Base-by-base conservation (phyloP, 2,329 filamentous ascomycete species). In the Colletotrichum simmondsii region DNA sequence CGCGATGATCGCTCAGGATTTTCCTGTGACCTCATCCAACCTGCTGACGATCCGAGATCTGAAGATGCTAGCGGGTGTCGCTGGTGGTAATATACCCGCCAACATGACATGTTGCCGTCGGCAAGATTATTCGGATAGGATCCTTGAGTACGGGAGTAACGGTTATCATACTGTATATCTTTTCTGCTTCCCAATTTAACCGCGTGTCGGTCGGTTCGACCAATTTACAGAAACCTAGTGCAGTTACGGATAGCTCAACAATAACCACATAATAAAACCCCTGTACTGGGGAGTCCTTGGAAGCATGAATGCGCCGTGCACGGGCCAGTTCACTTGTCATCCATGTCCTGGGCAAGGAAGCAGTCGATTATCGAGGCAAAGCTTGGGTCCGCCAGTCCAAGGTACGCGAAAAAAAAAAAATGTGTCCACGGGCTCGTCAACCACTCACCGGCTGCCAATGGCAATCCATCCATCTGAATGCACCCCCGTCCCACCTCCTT, bases 401-500 rank as follows among this genome's bases (percentile, higher is more conserved):
- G 14, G 16, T 19, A 42, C 70, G 66, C 54, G 30, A 24, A 56
- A 65, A 60, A 24, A 56, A 65, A 60, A 70, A 61, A 71, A 52
- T n/a, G 56, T 61, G 56, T 61, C 37, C 26, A 60, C 54, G 46
- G 71, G 35, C 54, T 57, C 53, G 30, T 62, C 42, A 30, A 24
- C 71, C 71, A 71, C 66, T 71, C 56, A 65, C 32, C 60, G 46
- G 22, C 67, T 54, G 28, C 65, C 59, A 68, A 64, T 60, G 65
- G 58, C 30, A 69, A 65, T 60, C 63, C 37, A 65, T 60, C 63
- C 49, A 63, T 53, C 24, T 58, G 11, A 42, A 63, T 30, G 11
- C 37, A 35, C 42, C 42, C 70, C 49, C 26, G 14, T 32, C 37
- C 66, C 60, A 69, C 49, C 68, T 57, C 68, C 53, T 56, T 53